Conservation (phyloP, 208 protist genomes). For the Acanthamoeba triangularis region DNA sequence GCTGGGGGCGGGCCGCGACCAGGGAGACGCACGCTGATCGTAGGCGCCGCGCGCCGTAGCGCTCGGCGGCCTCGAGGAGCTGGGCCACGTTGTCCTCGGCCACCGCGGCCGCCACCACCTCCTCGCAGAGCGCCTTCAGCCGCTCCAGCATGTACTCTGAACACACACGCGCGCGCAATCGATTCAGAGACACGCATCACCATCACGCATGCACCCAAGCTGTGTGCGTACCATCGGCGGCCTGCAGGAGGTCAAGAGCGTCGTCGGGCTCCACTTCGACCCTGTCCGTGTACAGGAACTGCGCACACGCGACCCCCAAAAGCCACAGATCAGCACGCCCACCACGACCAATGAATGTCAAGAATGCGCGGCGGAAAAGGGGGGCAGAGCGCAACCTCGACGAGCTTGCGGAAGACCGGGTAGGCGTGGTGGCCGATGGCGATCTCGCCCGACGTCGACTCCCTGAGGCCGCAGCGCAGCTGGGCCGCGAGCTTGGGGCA, state of each 20-base stretch:
- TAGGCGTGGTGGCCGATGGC: not conserved
- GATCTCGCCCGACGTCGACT: not conserved
- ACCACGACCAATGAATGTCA: too few relatives aligned
- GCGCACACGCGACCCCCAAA: not conserved
- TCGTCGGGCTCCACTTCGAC: not conserved
- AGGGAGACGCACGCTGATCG: not conserved
- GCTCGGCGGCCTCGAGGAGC: not conserved
- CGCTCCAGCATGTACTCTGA: not conserved
- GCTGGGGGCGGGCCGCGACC: not conserved
- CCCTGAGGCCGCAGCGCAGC: not conserved
- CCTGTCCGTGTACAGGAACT: not conserved
- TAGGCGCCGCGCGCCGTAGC: not conserved
- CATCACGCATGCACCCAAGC: not conserved
- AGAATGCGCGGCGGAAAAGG: too few relatives aligned
- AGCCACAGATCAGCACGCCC: too few relatives aligned
- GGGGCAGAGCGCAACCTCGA: too few relatives aligned
- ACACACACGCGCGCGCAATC: not conserved
- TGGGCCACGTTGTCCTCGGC: not conserved
- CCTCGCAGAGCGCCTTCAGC: not conserved
- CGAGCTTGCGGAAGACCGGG: not conserved
- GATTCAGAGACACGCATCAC: not conserved
- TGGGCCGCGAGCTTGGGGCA: not conserved
- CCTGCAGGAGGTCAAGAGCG: not conserved
- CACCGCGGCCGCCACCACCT: not conserved
- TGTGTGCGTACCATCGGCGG: not conserved